Base-by-base conservation (phyloP, 495 filamentous ascomycete species). In the Wilcoxina mikolae region DNA sequence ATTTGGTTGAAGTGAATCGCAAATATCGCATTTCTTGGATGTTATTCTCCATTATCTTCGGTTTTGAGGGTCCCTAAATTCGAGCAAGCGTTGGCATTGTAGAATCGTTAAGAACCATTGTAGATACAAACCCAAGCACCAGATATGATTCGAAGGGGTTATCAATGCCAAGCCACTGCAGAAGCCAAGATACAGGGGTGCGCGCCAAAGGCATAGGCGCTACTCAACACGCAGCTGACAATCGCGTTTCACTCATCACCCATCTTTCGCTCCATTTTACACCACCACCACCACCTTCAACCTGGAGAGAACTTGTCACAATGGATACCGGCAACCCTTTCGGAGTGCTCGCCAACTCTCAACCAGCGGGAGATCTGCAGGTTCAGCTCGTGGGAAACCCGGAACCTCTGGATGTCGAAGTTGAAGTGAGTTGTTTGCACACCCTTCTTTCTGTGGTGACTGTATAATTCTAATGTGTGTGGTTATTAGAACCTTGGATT, bases 401-500 rank as follows among this genome's bases (percentile, higher is more conserved):
- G 22, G 72, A 76, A 58, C 68, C 74, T 46, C 63, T 68, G 29
- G 73, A 77, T 58, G 64, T 74, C 45, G 70, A 62, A 51, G 69
- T 73, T n/a, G 69, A 74, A 64, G 74, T 76, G 68, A 31, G 68
- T 66, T 45, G 39, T 45, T 27, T 50, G 25, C 28, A 42, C 29
- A 11, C 18, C 18, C 10, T 4, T 31, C 7, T 7, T 29, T 20
- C 11, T 54, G 48, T 51, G 26, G 24, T 50, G n/a, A 15, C 47
- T 27, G n/a, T 50, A 47, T 23, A 2, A 17, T n/a, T 17, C 18
- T 20, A 39, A 31, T 7, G 28, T 18, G 25, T 18, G 7, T 39
- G 20, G 33, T 18, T 3, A 56, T 5, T 56, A 91, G 87, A 78
- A 78, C 59, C 71, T 98, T 35, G 89, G 86, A 1, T 96, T 96